Conservation (phyloP, 495 filamentous ascomycete species). For the Articulospora tetracladia region DNA sequence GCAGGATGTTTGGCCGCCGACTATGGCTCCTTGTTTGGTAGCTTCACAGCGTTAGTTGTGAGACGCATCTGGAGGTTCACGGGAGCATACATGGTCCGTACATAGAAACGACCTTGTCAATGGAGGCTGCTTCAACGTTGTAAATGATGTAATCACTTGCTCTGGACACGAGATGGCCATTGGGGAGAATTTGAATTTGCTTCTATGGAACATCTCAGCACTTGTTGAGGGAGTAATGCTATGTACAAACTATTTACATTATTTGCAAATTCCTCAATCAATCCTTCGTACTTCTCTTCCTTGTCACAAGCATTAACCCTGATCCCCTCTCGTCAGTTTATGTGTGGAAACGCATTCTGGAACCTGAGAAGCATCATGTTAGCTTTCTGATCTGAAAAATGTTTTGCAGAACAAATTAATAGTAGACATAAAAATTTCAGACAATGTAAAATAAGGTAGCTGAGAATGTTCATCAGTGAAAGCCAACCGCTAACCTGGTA, state of each 20-base stretch:
- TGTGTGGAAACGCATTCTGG: neutral
- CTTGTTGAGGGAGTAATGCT: conserved; percentile 28
- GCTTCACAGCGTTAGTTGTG: conserved; percentile 46
- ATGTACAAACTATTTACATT: conserved; percentile 47
- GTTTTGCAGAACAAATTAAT: conserved; percentile 1
- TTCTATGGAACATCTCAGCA: conserved; percentile 60
- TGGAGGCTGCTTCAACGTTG: conserved; percentile 89
- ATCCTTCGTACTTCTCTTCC: conserved; percentile 72
- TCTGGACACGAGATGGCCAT: conserved; percentile 93
- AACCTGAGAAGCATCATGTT: conserved; percentile 12
- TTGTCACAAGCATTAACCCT: conserved; percentile 95
- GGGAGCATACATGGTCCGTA: conserved; percentile 80
- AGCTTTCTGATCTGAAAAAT: conserved; percentile 12
- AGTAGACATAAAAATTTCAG: conserved; percentile 52
- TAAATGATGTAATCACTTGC: conserved; percentile 97
- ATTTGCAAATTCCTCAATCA: conserved; percentile 74
- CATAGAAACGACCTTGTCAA: conserved; percentile 75
- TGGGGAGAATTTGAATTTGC: conserved; percentile 74
- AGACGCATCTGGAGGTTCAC: conserved; percentile 16
- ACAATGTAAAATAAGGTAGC: conserved; percentile 90
- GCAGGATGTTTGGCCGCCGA: conserved; percentile 96
- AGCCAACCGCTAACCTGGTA: conserved; percentile 28
- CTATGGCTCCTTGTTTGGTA: conserved; percentile 88
- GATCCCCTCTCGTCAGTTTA: conserved; percentile 8
- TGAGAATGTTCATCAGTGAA: conserved; percentile 95